Evolutionary conservation across 2,329 filamentous ascomycete species (phyloP), one percentile per base, ranked within the genome.

Genomic region (Neoarthrinium moseri): DNA sequence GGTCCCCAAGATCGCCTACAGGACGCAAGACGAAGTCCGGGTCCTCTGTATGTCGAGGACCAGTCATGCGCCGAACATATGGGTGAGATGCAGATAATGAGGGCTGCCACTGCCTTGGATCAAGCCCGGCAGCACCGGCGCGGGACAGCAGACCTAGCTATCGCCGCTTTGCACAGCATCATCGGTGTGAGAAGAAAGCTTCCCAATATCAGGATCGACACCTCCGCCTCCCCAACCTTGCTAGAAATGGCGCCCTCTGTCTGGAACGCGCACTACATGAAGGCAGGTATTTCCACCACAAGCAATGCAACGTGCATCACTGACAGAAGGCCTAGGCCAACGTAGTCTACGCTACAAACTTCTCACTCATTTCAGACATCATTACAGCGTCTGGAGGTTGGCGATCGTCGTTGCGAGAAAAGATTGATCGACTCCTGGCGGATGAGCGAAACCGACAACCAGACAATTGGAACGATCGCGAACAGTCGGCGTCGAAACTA

Each of bases 261-360:
- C 2, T 67, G 63, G 61, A 63, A 66, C 39, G 52, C 57, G 12
- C 53, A 51, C 8, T 64, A 67, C 49, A 57, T 64, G 13, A 53
- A 60, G 54, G 64, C 59, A 22, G 41, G 49, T 41, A 1, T 7
- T 6, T 24, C 20, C 1, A n/a, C 26, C 26, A n/a, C n/a, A n/a
- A n/a, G n/a, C n/a, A n/a, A n/a, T n/a, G n/a, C n/a, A n/a, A n/a
- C n/a, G n/a, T n/a, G n/a, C n/a, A n/a, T n/a, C n/a, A n/a, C n/a
- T n/a, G n/a, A n/a, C n/a, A n/a, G n/a, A n/a, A n/a, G n/a, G n/a
- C n/a, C n/a, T 29, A 7, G 8, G 8, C 26, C 26, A 8, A 7
- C 8, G 26, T n/a, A 8, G 21, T n/a, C 5, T 39, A 45, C 12
- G 18, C 43, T 18, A 30, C 13, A 12, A 37, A 38, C 17, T 45